phyloP scores from a whole-genome alignment of 2,329 filamentous ascomycete genomes.

The Cordyceps sp. region DNA sequence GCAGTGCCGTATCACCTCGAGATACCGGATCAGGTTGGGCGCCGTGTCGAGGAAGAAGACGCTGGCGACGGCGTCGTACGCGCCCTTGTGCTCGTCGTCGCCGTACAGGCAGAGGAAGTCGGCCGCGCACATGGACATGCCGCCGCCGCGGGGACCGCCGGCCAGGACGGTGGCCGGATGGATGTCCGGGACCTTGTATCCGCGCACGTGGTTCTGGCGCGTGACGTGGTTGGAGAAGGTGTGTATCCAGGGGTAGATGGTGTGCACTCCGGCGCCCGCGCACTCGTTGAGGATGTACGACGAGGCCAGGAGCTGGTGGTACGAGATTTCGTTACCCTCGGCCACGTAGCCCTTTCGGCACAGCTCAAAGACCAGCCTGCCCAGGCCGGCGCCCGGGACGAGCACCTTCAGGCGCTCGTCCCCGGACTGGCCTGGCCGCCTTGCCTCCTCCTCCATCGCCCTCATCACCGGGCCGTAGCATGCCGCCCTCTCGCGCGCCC shows the following conservation, averaged over 20 bases:
- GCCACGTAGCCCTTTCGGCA: conserved; percentile 54
- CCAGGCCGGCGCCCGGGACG: conserved; percentile 79
- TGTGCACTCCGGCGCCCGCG: conserved; percentile 41
- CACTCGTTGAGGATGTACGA: conserved; percentile 60
- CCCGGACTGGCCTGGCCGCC: conserved; percentile 12
- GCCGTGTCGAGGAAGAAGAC: conserved; percentile 98
- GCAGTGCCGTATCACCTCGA: conserved; percentile 68
- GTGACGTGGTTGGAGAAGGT: conserved; percentile 73
- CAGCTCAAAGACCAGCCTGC: conserved; percentile 77
- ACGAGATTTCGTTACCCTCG: conserved; percentile 93
- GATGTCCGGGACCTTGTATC: conserved; percentile 64
- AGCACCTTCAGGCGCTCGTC: conserved; percentile 45
- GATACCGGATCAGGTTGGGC: conserved; percentile 78
- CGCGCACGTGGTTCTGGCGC: conserved; percentile 57
- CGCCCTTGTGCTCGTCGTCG: conserved; percentile 37
- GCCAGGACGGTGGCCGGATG: conserved; percentile 46
- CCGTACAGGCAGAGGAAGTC: conserved; percentile 85
- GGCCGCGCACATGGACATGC: conserved; percentile 85
- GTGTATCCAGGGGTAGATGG: conserved; percentile 71
- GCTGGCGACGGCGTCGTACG: conserved; percentile 70
- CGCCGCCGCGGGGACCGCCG: conserved; percentile 24
- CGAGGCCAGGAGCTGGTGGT: conserved; percentile 85
- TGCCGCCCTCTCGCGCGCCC: conserved; percentile 53
- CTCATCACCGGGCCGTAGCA: conserved; percentile 61
- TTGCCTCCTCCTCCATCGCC: conserved; percentile 43